A percentile compares a stretch with the other conserved stretches of the same genome.
Conservation (phyloP, 2,329 filamentous ascomycete genomes). For the Aspergillus alliaceus region DNA sequence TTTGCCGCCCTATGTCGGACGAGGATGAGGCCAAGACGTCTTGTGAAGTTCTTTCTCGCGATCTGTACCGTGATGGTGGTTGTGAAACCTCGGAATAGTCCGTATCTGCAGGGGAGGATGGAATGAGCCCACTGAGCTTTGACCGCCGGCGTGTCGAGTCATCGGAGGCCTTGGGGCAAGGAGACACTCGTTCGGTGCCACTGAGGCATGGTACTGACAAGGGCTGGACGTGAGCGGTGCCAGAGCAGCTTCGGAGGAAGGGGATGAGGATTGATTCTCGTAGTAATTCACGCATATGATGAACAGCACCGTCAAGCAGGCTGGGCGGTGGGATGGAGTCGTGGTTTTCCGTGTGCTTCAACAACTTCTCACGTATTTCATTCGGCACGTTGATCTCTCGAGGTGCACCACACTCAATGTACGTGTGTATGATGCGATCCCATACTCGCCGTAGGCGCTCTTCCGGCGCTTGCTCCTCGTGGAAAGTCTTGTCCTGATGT, state of each 20-base stretch:
- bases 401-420: neutral
- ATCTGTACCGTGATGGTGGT: neutral
- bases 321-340: neutral
- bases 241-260: neutral
- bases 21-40: neutral
- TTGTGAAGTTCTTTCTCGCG: neutral
- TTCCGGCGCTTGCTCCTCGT: neutral
- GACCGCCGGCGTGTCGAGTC: neutral
- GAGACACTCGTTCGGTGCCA: neutral
- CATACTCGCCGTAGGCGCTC: neutral
- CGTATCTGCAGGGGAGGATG: neutral
- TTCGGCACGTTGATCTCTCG: neutral
- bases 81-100: neutral
- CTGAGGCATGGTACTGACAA: conserved; percentile 1
- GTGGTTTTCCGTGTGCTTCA: neutral
- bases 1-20: neutral
- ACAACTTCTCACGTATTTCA: neutral
- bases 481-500: neutral
- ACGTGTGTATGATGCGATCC: neutral
- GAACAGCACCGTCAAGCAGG: neutral
- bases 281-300: conserved; percentile 2
- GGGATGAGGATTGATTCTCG: conserved; percentile 1
- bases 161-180: neutral
- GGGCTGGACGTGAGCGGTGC: neutral
- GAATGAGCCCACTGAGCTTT: neutral